phyloP scores from a whole-genome alignment of 176 grass and related monocot species.

The Carex littledalei region DNA sequence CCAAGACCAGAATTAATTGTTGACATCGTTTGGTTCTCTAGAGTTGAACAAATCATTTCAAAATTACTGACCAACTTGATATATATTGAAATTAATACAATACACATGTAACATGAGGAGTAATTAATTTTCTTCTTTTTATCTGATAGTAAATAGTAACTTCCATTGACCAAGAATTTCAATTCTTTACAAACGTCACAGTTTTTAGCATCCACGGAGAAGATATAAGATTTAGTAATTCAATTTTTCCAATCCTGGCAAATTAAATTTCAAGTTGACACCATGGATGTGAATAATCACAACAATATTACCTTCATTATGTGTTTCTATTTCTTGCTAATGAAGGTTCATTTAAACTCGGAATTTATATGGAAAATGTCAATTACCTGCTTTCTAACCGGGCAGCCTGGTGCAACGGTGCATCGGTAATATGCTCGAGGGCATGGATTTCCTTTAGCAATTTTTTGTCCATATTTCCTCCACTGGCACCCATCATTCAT shows the following conservation, averaged over 20 bases:
- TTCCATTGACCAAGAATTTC: neutral
- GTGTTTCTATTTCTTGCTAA: neutral
- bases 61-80: neutral
- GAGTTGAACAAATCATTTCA: neutral
- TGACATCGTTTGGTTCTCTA: neutral
- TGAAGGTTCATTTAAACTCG: neutral
- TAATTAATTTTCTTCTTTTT: neutral
- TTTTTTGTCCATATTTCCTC: constrained; percentile 94
- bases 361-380: neutral
- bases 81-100: neutral
- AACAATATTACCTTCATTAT: neutral
- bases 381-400: constrained; percentile 84
- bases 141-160: neutral
- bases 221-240: neutral
- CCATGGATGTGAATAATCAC: neutral
- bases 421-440: constrained; percentile 80
- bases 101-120: neutral
- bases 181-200: neutral
- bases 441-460: constrained; percentile 80
- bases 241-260: neutral
- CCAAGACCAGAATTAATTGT: neutral
- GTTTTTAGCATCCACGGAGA: neutral
- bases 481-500: constrained; percentile 90
- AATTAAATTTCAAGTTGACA: neutral
- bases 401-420: constrained; percentile 62